phyloP scores from a whole-genome alignment of 1,284 basidiomycete genomes.

The Ustilago xerochloae region DNA sequence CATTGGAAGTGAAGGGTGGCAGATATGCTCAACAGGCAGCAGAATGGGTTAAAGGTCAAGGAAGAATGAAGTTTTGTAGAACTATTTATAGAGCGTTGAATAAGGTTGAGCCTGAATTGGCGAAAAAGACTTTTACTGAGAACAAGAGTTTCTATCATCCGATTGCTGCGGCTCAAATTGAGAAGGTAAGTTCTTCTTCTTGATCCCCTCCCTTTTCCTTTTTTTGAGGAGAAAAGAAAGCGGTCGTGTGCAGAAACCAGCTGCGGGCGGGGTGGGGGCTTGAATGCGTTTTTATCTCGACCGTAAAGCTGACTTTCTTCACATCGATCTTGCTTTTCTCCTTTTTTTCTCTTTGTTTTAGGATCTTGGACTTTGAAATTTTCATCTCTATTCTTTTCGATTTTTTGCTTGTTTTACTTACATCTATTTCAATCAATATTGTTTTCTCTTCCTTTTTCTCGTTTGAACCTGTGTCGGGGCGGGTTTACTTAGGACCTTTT shows the following conservation, averaged over 20 bases:
- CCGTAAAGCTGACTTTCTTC: conserved; percentile 37
- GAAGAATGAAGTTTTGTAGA: conserved; percentile 71
- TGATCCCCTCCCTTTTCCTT: background rate
- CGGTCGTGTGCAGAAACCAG: background rate
- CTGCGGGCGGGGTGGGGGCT: no score
- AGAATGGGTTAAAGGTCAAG: conserved; percentile 71
- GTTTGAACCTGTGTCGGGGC: background rate
- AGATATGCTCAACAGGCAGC: conserved; percentile 71
- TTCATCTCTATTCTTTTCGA: background rate
- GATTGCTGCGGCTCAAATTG: conserved; percentile 64
- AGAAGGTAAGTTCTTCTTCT: conserved; percentile 54
- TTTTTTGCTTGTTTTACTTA: background rate
- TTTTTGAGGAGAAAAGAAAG: background rate
- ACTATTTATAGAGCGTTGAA: conserved; percentile 70
- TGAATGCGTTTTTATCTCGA: conserved; percentile 1
- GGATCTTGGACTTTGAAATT: conserved; percentile 42
- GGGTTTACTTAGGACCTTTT: conserved; percentile 10
- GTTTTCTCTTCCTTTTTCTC: background rate
- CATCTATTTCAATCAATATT: conserved; percentile 8
- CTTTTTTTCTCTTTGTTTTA: conserved; percentile 5
- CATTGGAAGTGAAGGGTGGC: conserved; percentile 69
- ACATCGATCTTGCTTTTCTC: conserved; percentile 3
- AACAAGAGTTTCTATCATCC: conserved; percentile 72
- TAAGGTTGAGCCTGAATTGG: conserved; percentile 75
- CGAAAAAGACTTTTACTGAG: conserved; percentile 73